Percentiles rank a stretch among this genome's conserved stretches.
Conservation (phyloP, 1,139 yeast species). For the Petasospora fabianii region DNA sequence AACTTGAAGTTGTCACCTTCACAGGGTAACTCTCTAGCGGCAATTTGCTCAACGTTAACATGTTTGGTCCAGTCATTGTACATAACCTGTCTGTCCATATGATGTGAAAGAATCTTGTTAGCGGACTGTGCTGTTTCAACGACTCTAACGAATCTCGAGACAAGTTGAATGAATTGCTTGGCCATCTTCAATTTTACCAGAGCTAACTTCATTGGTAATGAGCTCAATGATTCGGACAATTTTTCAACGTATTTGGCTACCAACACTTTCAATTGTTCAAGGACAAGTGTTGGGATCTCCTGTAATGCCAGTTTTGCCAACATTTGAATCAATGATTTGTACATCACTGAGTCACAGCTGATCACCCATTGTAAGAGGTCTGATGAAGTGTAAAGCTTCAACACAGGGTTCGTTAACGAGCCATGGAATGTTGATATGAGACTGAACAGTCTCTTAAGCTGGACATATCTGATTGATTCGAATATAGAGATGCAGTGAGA, state of each 20-base stretch:
- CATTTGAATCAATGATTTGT: slow-evolving; percentile 58
- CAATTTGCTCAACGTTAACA: slow-evolving; percentile 49
- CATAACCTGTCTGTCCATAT: slow-evolving; percentile 50
- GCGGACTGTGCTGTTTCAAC: slow-evolving; percentile 60
- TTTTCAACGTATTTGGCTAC: slow-evolving; percentile 41
- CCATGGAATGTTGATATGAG: slow-evolving; percentile 53
- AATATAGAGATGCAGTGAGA: slow-evolving; percentile 61
- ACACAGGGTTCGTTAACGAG: slow-evolving; percentile 62
- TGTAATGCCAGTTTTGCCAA: slow-evolving; percentile 66
- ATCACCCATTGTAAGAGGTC: slow-evolving; percentile 57
- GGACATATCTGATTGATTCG: slow-evolving; percentile 66
- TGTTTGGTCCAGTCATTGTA: slow-evolving; percentile 52
- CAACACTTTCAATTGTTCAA: slow-evolving; percentile 45
- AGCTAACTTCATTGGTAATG: slow-evolving; percentile 50
- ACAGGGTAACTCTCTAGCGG: slow-evolving; percentile 57
- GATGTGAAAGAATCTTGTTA: slow-evolving; percentile 45
- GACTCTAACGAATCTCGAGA: slow-evolving; percentile 55
- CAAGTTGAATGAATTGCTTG: slow-evolving; percentile 50
- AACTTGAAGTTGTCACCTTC: slow-evolving; percentile 31
- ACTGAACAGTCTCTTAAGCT: slow-evolving; percentile 55
- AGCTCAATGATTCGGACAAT: slow-evolving; percentile 36
- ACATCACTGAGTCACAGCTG: slow-evolving; percentile 62
- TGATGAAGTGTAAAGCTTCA: slow-evolving; percentile 53
- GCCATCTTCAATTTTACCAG: slow-evolving; percentile 54
- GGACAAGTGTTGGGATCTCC: slow-evolving; percentile 54